Percentiles rank a stretch among this genome's conserved stretches.
These are phyloP conservation scores for Penicillium paneum DNA, from an alignment of 2,329 filamentous ascomycete genomes.

Conservation along the genomic window DNA sequence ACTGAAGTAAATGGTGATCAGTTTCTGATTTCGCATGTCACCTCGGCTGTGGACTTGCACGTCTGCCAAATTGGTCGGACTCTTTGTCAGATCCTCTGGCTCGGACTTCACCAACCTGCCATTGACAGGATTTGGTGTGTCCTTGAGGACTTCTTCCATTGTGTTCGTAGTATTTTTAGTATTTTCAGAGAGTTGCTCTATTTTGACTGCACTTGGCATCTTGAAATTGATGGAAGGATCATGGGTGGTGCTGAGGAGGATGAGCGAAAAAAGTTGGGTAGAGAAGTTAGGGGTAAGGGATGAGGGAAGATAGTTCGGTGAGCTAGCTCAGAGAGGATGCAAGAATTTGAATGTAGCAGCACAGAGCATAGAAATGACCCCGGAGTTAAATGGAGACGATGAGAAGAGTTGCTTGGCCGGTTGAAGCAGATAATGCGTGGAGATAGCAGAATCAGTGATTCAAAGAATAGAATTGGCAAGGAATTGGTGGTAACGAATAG, in stretches of 20 bases:
- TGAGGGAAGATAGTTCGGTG: neutral
- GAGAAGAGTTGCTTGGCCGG: neutral
- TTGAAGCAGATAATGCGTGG: neutral
- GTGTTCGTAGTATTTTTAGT: neutral
- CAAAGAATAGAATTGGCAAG: neutral
- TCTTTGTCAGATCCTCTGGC: neutral
- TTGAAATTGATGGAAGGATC: neutral
- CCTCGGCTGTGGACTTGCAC: neutral
- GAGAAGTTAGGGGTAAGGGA: neutral
- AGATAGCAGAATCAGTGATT: neutral
- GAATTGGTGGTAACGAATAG: neutral
- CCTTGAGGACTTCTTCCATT: no score
- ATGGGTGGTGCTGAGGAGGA: neutral
- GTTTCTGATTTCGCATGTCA: neutral
- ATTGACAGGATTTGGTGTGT: neutral
- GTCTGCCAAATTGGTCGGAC: neutral
- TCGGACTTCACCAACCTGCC: neutral
- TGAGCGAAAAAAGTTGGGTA: neutral
- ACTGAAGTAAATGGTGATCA: no score
- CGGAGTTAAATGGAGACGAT: no score
- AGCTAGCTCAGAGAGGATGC: neutral
- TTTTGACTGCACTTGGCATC: neutral
- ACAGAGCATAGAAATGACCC: neutral
- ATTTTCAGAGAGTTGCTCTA: neutral
- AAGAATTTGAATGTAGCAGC: neutral